These are phyloP conservation scores for Metrosideros polymorpha DNA, from an alignment of 441 rosid species.

Conservation along the genomic window DNA sequence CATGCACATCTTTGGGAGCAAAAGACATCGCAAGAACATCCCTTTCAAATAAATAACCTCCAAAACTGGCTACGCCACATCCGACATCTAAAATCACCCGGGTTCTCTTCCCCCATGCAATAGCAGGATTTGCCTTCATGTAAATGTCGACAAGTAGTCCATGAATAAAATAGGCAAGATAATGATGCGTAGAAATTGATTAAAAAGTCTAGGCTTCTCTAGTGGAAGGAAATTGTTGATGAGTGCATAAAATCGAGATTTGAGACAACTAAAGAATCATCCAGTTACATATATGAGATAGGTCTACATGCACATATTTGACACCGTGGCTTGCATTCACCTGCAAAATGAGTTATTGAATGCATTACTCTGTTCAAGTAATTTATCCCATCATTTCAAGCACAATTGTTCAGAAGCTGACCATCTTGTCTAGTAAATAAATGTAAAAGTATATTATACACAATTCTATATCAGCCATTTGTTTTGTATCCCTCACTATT, in stretches of 20 bases:
- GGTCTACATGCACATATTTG: neutral
- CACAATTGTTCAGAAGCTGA: neutral
- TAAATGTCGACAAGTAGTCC: neutral
- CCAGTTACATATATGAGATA: neutral
- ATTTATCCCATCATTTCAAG: neutral
- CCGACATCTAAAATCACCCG: slow-evolving; percentile 12
- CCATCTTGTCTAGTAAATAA: neutral
- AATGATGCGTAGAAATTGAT: neutral
- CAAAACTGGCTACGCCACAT: slow-evolving; percentile 14
- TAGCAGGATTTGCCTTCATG: slow-evolving; percentile 7
- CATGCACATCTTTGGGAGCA: slow-evolving; percentile 18
- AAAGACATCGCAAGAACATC: slow-evolving; percentile 14
- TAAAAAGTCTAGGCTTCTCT: neutral
- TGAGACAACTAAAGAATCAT: neutral
- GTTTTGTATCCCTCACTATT: neutral
- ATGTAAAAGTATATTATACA: neutral
- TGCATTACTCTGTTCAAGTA: neutral
- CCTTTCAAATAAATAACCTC: slow-evolving; percentile 11
- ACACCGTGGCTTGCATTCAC: neutral
- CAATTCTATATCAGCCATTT: neutral
- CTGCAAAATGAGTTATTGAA: neutral
- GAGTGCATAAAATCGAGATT: neutral
- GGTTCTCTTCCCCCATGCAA: slow-evolving; percentile 11
- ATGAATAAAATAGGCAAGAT: neutral
- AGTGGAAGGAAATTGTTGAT: neutral